These are phyloP conservation scores for Fusarium sp. DNA, from an alignment of 2,329 filamentous ascomycete species.

Conservation along the genomic window DNA sequence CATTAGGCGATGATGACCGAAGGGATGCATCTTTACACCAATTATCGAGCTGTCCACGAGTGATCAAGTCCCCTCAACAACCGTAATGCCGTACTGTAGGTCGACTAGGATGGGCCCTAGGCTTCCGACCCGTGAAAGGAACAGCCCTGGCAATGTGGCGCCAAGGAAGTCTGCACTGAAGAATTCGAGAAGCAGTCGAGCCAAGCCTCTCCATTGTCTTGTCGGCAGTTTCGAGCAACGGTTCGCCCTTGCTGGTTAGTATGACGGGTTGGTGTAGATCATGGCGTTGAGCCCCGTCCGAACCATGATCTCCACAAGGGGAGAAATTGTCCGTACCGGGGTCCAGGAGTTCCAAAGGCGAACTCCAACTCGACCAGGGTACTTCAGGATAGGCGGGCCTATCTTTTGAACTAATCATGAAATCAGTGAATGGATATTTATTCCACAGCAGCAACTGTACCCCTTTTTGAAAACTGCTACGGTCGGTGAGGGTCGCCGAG, in stretches of 20 bases:
- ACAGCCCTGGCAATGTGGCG: slow-evolving; percentile 37
- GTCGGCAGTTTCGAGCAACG: slow-evolving; percentile 48
- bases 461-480: slow-evolving; percentile 39
- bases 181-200: slow-evolving; percentile 39
- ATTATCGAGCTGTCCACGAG: slow-evolving; percentile 26
- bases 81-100: slow-evolving; percentile 21
- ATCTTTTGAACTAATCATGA: slow-evolving; percentile 29
- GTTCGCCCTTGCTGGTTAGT: slow-evolving; percentile 46
- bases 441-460: slow-evolving; percentile 32
- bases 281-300: slow-evolving; percentile 51
- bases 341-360: slow-evolving; percentile 34
- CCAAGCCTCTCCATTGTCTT: slow-evolving; percentile 38
- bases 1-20: slow-evolving; percentile 38
- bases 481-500: slow-evolving; percentile 33
- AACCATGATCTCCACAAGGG: slow-evolving; percentile 53
- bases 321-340: slow-evolving; percentile 49
- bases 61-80: slow-evolving; percentile 13
- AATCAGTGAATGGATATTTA: slow-evolving; percentile 26
- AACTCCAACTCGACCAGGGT: slow-evolving; percentile 35
- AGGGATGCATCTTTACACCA: slow-evolving; percentile 25
- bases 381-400: slow-evolving; percentile 31
- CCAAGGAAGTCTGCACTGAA: slow-evolving; percentile 37
- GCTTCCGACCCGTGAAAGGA: slow-evolving; percentile 28
- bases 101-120: slow-evolving; percentile 25
- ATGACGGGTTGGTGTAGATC: slow-evolving; percentile 49